A percentile compares a stretch with the other conserved stretches of the same genome.
These are phyloP conservation scores for Pascua sp. DNA, from an alignment of 1,284 basidiomycete species.

Conservation along the genomic window DNA sequence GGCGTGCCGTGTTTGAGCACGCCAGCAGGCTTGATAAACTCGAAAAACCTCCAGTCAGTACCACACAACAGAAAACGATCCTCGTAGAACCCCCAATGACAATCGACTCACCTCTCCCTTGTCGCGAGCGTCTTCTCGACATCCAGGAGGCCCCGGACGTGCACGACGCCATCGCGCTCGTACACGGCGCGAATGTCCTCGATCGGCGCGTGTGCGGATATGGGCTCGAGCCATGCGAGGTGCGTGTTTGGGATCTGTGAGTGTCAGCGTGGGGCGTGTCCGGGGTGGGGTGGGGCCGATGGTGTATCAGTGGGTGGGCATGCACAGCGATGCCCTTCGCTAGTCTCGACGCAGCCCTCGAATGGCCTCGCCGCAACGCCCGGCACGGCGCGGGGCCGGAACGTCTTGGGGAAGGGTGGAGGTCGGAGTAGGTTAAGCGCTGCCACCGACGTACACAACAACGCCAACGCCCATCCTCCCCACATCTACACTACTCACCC, in stretches of 20 bases:
- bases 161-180: slow-evolving; percentile 18
- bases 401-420: too few relatives aligned
- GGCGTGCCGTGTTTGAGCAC: slow-evolving; percentile 11
- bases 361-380: too few relatives aligned
- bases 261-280: not conserved
- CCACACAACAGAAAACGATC: too few relatives aligned
- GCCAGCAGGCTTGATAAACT: slow-evolving; percentile 7
- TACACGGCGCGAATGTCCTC: slow-evolving; percentile 13
- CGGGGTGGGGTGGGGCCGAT: too few relatives aligned
- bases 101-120: slow-evolving; percentile 5
- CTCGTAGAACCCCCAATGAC: not conserved
- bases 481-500: slow-evolving; percentile 2
- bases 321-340: too few relatives aligned
- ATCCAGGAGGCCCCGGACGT: slow-evolving; percentile 12
- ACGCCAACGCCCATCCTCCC: too few relatives aligned
- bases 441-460: too few relatives aligned
- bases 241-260: slow-evolving; percentile 14
- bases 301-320: too few relatives aligned
- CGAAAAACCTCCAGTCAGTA: slow-evolving; percentile 20
- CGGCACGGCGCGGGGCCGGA: too few relatives aligned
- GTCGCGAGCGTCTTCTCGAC: slow-evolving; percentile 7
- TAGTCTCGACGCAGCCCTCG: too few relatives aligned
- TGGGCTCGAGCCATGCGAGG: slow-evolving; percentile 14
- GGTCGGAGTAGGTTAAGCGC: too few relatives aligned
- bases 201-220: slow-evolving; percentile 13